These are phyloP conservation scores for Fusarium zealandicum DNA, from an alignment of 2,329 filamentous ascomycete genomes.

Conservation along the genomic window DNA sequence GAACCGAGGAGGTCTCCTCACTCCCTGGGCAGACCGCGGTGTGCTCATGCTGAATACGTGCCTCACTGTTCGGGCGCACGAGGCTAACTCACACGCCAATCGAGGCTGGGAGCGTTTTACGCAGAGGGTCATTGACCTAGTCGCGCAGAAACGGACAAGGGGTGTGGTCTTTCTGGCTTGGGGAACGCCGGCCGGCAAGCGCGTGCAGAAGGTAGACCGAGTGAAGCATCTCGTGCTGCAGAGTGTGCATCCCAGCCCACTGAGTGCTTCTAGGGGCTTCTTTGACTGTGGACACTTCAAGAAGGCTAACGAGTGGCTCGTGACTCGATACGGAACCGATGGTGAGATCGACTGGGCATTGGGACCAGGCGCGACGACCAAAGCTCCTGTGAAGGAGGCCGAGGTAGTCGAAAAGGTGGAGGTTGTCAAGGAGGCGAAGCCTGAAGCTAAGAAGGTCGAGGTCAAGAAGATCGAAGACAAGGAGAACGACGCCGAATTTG, in stretches of 20 bases:
- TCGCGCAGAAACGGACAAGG: constrained; percentile 75
- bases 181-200: constrained; percentile 84
- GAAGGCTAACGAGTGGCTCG: constrained; percentile 85
- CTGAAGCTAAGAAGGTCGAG: constrained; percentile 39
- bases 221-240: constrained; percentile 82
- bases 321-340: constrained; percentile 77
- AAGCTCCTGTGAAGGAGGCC: constrained; percentile 33
- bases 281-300: constrained; percentile 84
- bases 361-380: constrained; percentile 48
- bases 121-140: constrained; percentile 87
- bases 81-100: constrained; percentile 84
- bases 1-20: constrained; percentile 81
- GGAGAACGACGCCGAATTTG: constrained; percentile 44
- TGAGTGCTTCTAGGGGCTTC: constrained; percentile 84
- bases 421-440: constrained; percentile 34
- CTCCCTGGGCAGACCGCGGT: constrained; percentile 91
- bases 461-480: constrained; percentile 35
- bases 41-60: constrained; percentile 95
- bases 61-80: constrained; percentile 87
- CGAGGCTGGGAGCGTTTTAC: constrained; percentile 95
- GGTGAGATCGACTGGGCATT: constrained; percentile 87
- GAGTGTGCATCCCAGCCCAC: constrained; percentile 90
- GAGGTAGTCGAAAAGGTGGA: constrained; percentile 19
- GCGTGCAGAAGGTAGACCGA: constrained; percentile 76
- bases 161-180: constrained; percentile 97